These are phyloP conservation scores for Diaporthe helianthi DNA, from an alignment of 2,329 filamentous ascomycete species.

Conservation along the genomic window DNA sequence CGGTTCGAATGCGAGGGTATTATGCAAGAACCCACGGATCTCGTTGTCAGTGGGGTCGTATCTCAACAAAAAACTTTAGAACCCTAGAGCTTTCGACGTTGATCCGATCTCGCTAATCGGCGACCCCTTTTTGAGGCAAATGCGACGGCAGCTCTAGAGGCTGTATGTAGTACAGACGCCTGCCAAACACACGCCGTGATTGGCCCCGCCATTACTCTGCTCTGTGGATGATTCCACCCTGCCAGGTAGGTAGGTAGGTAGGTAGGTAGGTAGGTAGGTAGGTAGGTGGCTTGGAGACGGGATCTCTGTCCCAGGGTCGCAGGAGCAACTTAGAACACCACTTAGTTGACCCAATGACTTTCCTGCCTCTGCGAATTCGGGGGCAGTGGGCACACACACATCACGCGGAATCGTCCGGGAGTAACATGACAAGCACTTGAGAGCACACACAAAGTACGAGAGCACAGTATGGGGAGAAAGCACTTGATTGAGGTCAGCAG, in stretches of 20 bases:
- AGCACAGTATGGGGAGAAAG: not conserved
- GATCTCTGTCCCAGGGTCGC: too few relatives aligned
- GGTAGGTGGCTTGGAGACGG: too few relatives aligned
- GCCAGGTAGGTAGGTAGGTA: too few relatives aligned
- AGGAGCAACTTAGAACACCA: too few relatives aligned
- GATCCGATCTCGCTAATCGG: slow-evolving; percentile 28
- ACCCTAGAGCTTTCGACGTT: slow-evolving; percentile 16
- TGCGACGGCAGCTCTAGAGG: not conserved
- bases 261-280: too few relatives aligned
- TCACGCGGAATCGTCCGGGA: not conserved
- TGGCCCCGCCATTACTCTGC: not conserved
- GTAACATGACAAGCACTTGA: not conserved
- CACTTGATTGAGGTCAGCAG: not conserved
- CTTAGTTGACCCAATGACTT: not conserved
- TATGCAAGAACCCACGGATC: slow-evolving; percentile 27
- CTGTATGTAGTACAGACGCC: not conserved
- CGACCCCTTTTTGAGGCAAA: not conserved
- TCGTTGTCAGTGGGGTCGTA: slow-evolving; percentile 22
- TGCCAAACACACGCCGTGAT: not conserved
- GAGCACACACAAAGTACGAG: not conserved
- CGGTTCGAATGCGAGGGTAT: slow-evolving; percentile 28
- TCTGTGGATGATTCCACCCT: not conserved
- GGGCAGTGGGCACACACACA: not conserved
- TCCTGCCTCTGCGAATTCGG: not conserved
- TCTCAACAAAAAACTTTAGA: slow-evolving; percentile 31